Base-by-base conservation (phyloP, 2,329 filamentous ascomycete species). In the Colletotrichum sp. region DNA sequence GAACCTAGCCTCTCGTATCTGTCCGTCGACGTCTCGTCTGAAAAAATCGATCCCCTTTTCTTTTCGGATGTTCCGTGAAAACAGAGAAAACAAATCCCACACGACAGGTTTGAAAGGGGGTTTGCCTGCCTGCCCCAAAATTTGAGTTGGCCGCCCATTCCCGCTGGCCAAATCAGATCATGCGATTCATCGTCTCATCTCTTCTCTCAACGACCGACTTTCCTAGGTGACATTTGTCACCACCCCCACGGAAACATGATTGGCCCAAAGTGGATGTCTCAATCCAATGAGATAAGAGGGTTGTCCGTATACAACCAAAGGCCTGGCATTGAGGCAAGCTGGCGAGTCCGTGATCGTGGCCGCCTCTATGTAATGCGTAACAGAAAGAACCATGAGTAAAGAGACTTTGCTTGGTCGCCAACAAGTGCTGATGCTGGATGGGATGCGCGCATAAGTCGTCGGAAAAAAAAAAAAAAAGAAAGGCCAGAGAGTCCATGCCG, bases 171-270 rank as follows among this genome's bases (percentile, higher is more conserved):
- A 75, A 73, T 64, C 73, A 73, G 60, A 75, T 65, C 73, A 64
- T 75, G 70, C 43, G 70, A 73, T 65, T 75, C 73, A 68, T 73
- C 73, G 73, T 73, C 64, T 73, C 73, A 52, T 74, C 67, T 68
- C 56, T 43, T 43, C 56, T 39, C 43, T 58, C 39, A 30, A 66
- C 58, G 34, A 66, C 67, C 55, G 52, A 71, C n/a, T 48, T 48
- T 66, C 61, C 61, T 30, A 32, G 58, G 43, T 64, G 58, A 48
- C 66, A 56, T 39, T 61, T 52, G 30, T 30, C 64, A 73, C 73
- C 48, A 25, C 58, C 27, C n/a, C 48, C 18, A 18, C 32, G 18
- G 36, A 61, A 68, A 61, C 58, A 48, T 43, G 67, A 73, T 75
- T 58, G 73, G 62, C 52, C 73, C 55, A 68, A 73, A 34, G 43